Percentiles rank a stretch among this genome's conserved stretches.
Evolutionary conservation across 352 stramenopile genomes (phyloP).

Genomic region (Globisporangium emineosum): DNA sequence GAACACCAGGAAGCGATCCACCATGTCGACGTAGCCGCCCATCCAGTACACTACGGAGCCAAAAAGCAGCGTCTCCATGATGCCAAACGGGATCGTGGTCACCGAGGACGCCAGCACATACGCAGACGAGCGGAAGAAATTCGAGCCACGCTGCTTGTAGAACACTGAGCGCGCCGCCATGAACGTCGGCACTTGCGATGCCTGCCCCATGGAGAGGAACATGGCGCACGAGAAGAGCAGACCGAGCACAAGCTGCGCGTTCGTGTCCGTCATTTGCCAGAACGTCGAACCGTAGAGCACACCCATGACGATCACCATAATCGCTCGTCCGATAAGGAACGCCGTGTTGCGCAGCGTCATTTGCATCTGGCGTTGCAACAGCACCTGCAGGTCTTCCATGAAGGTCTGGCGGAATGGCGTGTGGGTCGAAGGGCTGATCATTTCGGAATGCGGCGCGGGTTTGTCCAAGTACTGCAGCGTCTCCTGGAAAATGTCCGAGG

Average conservation of each 20-base stretch:
- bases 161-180: slow-evolving; percentile 75
- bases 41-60: slow-evolving; percentile 90
- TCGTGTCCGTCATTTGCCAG: slow-evolving; percentile 53
- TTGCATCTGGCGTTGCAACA: slow-evolving; percentile 61
- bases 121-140: slow-evolving; percentile 82
- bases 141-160: slow-evolving; percentile 88
- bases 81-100: slow-evolving; percentile 45
- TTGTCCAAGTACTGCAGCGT: slow-evolving; percentile 43
- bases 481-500: slow-evolving; percentile 47
- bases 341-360: slow-evolving; percentile 59
- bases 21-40: slow-evolving; percentile 61
- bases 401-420: slow-evolving; percentile 50
- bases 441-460: neutral
- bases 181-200: slow-evolving; percentile 76
- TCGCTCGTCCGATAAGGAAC: slow-evolving; percentile 37
- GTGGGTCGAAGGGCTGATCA: slow-evolving; percentile 5
- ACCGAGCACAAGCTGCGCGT: slow-evolving; percentile 68
- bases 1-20: slow-evolving; percentile 54
- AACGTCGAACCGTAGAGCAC: slow-evolving; percentile 66
- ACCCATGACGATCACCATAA: slow-evolving; percentile 67
- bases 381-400: slow-evolving; percentile 32
- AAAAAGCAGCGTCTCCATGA: slow-evolving; percentile 81
- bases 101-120: slow-evolving; percentile 71
- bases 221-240: slow-evolving; percentile 88
- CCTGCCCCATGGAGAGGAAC: slow-evolving; percentile 82